These are phyloP conservation scores for Codiaeum variegatum DNA, from an alignment of 441 rosid genomes.

Conservation along the genomic window DNA sequence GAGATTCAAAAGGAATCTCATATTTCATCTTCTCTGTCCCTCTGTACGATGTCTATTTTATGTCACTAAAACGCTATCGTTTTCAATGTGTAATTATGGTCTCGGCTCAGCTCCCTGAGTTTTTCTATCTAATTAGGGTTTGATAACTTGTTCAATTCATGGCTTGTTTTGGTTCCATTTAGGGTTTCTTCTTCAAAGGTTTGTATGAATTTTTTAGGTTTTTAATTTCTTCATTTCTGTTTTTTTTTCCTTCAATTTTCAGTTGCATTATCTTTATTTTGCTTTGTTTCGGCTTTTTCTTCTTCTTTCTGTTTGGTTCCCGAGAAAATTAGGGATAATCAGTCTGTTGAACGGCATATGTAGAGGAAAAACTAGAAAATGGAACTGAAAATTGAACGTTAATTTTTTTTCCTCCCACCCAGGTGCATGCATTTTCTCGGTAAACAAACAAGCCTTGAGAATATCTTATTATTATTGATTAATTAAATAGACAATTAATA, in stretches of 20 bases:
- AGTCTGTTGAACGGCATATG: background rate
- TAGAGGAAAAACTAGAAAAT: too few relatives aligned
- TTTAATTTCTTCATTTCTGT: background rate
- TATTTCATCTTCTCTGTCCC: slow-evolving; percentile 5
- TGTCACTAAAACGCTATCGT: slow-evolving; percentile 13
- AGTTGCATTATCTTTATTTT: slow-evolving; percentile 12
- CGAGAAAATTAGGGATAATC: slow-evolving; percentile 10
- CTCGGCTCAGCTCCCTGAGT: background rate
- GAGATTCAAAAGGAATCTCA: slow-evolving; percentile 32
- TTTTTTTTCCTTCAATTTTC: background rate
- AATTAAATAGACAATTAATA: background rate
- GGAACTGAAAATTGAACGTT: background rate
- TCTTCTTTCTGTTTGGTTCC: slow-evolving; percentile 1
- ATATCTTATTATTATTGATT: background rate
- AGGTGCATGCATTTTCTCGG: slow-evolving; percentile 18
- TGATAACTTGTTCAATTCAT: background rate
- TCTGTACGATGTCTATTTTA: background rate
- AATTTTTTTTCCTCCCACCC: background rate
- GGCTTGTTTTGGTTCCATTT: slow-evolving; percentile 12
- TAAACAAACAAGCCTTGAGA: background rate
- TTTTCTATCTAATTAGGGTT: slow-evolving; percentile 4
- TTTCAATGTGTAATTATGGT: background rate
- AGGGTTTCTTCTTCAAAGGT: slow-evolving; percentile 17
- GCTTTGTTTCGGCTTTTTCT: background rate
- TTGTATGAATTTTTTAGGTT: background rate